Base-by-base conservation (phyloP, 1,139 yeast species). In the Magnusiomyces ingens region DNA sequence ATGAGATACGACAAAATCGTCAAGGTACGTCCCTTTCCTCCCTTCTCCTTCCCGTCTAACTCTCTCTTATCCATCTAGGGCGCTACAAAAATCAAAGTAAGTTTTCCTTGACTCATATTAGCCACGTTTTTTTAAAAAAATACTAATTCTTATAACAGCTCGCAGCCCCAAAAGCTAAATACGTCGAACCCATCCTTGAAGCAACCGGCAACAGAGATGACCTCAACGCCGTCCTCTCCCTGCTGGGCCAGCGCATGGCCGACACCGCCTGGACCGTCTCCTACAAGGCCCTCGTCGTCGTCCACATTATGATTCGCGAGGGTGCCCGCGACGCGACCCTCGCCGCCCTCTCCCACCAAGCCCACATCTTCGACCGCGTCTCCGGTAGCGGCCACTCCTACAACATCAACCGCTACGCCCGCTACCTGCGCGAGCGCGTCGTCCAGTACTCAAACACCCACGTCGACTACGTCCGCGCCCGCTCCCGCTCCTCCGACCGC, bases 91-190 rank as follows among this genome's bases (percentile, higher is more conserved):
- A 76, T 78, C 42, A 77, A 77, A 65, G 66, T 68, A 60, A 26
- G 64, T 49, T 74, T 54, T 12, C 41, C 40, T 43, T 48, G 45
- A 32, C 48, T 47, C 36, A 40, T 41, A 49, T 42, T 19, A 42
- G 41, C 49, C 26, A 36, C 45, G 51, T 49, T 38, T 35, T 75
- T 62, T 21, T 50, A 2, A 1, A 26, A 17, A 41, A 12, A 17
- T 32, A 26, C 22, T 37, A 22, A 8, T 32, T 79, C 57, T 75
- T 74, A 60, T 72, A 74, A 53, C 73, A 82, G 78, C 81, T 90
- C 72, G 98, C 99, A n/a, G 96, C 98, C 29, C 99, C 99, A 15
- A 93, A 93, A 71, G 85, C 95, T 46, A 93, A 94, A 67, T 94
- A 93, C 67, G 84, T 91, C 54, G 96, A 90, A 70, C 98, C 98